These are phyloP conservation scores for Cordyceps farinosa DNA, from an alignment of 2,329 filamentous ascomycete species.

Conservation along the genomic window DNA sequence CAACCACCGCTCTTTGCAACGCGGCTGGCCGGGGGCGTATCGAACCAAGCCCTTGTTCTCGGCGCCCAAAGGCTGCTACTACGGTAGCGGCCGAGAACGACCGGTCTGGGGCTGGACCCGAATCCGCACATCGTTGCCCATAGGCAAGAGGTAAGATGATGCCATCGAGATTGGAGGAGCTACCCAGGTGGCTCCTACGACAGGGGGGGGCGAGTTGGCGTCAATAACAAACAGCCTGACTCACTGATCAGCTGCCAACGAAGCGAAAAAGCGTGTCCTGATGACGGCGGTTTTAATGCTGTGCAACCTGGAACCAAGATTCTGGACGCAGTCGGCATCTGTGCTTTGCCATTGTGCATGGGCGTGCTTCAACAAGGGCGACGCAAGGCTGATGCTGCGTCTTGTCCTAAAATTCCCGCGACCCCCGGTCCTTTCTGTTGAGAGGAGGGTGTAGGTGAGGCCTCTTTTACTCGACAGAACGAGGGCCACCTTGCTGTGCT, in stretches of 20 bases:
- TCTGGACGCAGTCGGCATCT: neutral
- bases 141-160: neutral
- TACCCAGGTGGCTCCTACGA: no score
- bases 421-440: neutral
- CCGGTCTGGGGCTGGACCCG: neutral
- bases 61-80: neutral
- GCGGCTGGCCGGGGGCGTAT: neutral
- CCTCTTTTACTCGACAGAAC: neutral
- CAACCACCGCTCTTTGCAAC: constrained; percentile 3
- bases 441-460: neutral
- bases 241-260: neutral
- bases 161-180: neutral
- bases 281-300: neutral
- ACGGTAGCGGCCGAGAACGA: neutral
- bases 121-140: no score
- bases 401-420: neutral
- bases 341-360: neutral
- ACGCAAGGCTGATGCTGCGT: neutral
- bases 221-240: neutral
- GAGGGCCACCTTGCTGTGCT: neutral
- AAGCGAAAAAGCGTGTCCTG: neutral
- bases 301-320: neutral
- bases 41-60: neutral
- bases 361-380: neutral
- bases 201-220: neutral